Conservation (phyloP, 345 rosid genomes). For the Sisymbrium altissimum region DNA sequence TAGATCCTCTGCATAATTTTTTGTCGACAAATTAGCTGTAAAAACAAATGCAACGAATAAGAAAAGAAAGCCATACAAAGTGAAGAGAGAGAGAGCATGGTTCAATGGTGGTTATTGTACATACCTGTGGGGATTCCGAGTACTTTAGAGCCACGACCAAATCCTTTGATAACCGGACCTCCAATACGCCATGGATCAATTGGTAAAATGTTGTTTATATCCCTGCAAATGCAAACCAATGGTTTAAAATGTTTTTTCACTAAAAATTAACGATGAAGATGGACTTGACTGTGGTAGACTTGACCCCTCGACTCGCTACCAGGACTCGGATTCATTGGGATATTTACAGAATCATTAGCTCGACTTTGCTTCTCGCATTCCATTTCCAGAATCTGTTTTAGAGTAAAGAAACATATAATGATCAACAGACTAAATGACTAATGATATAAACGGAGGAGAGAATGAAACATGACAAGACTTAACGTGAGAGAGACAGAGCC, state of each 20-base stretch:
- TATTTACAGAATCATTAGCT: too few species aligned
- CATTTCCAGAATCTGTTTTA: too few species aligned
- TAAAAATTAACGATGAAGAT: not conserved
- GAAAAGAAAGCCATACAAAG: not conserved
- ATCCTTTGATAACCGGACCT: constrained; percentile 88
- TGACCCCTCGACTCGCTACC: too few species aligned
- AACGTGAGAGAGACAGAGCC: too few species aligned
- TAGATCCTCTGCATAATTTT: constrained; percentile 54
- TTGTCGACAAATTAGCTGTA: constrained; percentile 82
- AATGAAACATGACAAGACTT: too few species aligned
- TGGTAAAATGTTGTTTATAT: constrained; percentile 76
- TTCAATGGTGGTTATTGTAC: not conserved
- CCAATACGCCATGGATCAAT: constrained; percentile 78
- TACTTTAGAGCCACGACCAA: constrained; percentile 93
- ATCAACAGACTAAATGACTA: too few species aligned
- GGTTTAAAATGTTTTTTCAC: not conserved
- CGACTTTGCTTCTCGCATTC: too few species aligned
- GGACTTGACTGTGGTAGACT: too few species aligned
- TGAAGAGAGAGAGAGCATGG: not conserved
- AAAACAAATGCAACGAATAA: not conserved
- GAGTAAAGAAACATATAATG: too few species aligned
- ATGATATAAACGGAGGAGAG: too few species aligned
- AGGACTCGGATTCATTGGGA: too few species aligned
- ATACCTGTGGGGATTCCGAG: constrained; percentile 96
- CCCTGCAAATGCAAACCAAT: constrained; percentile 56